Percentiles rank a stretch among this genome's conserved stretches.
Evolutionary conservation across 441 rosid species (phyloP).

Genomic region (Adansonia grandidieri): DNA sequence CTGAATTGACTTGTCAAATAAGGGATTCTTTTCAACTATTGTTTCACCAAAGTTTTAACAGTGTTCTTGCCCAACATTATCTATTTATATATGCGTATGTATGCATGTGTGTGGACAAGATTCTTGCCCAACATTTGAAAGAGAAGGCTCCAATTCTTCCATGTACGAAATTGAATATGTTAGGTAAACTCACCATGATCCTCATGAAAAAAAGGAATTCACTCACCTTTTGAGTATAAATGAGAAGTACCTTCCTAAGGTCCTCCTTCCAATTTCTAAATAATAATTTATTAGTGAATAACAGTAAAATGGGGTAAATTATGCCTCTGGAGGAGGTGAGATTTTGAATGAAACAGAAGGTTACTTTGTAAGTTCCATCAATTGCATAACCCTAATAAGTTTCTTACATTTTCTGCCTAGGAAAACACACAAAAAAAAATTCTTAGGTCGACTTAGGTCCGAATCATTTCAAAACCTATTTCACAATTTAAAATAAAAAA

Average conservation of each 20-base stretch:
- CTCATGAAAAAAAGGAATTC: neutral
- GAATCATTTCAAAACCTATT: no score
- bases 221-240: no score
- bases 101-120: neutral
- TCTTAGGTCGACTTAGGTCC: neutral
- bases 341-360: constrained; percentile 85
- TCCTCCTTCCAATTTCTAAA: no score
- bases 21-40: neutral
- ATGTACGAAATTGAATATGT: constrained; percentile 4
- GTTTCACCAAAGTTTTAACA: neutral
- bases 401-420: constrained; percentile 3
- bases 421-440: neutral
- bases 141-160: neutral
- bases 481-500: no score
- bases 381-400: neutral
- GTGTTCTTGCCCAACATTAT: neutral
- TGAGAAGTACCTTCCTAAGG: neutral
- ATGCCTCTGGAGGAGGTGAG: constrained; percentile 94
- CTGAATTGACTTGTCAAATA: neutral
- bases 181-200: constrained; percentile 8
- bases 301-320: constrained; percentile 68
- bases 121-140: constrained; percentile 6
- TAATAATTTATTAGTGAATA: no score
- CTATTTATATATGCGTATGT: neutral
- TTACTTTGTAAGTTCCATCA: constrained; percentile 60